phyloP scores from a whole-genome alignment of 441 rosid genomes.

The Capsella rubella region DNA sequence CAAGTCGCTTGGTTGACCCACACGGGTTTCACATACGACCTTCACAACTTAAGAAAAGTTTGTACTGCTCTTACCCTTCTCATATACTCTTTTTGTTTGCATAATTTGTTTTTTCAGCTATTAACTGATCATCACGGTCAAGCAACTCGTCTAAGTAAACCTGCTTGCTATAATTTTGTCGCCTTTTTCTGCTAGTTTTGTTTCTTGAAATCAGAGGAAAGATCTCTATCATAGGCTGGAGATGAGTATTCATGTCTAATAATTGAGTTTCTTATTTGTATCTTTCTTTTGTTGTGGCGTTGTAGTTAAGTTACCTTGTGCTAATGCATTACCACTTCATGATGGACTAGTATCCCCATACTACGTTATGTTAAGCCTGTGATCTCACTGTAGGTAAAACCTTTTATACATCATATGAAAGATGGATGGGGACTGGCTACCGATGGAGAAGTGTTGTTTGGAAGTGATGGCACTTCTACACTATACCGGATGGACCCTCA shows the following conservation, averaged over 20 bases:
- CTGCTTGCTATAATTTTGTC: not conserved
- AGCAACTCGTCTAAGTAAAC: not conserved
- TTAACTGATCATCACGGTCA: not conserved
- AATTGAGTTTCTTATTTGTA: constrained; percentile 9
- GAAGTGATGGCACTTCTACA: constrained; percentile 93
- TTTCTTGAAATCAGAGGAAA: not conserved
- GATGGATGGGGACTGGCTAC: constrained; percentile 99
- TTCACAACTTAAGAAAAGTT: constrained; percentile 74
- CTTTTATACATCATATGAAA: constrained; percentile 81
- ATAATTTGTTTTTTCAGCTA: constrained; percentile 1
- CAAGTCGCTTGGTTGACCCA: constrained; percentile 94
- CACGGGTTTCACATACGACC: constrained; percentile 86
- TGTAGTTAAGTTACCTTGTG: constrained; percentile 17
- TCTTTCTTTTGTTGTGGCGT: not conserved
- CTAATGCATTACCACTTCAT: constrained; percentile 7
- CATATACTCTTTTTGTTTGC: constrained; percentile 23
- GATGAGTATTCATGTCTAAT: constrained; percentile 4
- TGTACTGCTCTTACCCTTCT: constrained; percentile 54
- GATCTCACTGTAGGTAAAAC: constrained; percentile 58
- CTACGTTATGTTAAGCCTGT: not conserved
- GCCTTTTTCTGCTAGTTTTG: not conserved
- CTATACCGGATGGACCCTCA: constrained; percentile 77
- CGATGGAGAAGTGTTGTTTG: constrained; percentile 82
- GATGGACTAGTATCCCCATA: not conserved
- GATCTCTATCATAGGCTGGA: not conserved